These are phyloP conservation scores for Chrysanthemum makinoi DNA, from an alignment of 129 eudicot species.

Conservation along the genomic window DNA sequence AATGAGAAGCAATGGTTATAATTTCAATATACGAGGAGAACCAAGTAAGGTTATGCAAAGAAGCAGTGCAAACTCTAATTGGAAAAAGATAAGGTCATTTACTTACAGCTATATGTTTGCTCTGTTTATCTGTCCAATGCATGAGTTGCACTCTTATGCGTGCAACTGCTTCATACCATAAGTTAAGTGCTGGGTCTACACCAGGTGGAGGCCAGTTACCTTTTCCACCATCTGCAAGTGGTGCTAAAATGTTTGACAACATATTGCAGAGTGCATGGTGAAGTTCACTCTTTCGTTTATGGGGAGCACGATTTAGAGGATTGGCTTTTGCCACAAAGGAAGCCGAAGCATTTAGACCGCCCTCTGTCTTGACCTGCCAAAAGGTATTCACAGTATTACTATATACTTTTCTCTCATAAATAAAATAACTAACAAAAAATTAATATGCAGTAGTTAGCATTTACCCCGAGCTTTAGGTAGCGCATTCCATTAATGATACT, in stretches of 20 bases:
- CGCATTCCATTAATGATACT: conserved; percentile 98
- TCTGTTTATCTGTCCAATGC: conserved; percentile 98
- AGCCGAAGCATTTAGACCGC: conserved; percentile 92
- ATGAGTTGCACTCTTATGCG: conserved; percentile 78
- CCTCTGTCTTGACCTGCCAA: conserved; percentile 90
- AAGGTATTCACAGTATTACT: conserved; percentile 20
- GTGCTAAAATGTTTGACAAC: conserved; percentile 94
- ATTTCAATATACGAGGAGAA: not conserved
- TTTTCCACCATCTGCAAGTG: conserved; percentile 93
- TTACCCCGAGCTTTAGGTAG: conserved; percentile 96
- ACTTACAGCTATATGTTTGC: conserved; percentile 94
- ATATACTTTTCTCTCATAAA: not conserved
- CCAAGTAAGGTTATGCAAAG: not conserved
- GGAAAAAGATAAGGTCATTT: conserved; percentile 7
- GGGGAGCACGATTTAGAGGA: conserved; percentile 87
- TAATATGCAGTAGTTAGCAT: conserved; percentile 21
- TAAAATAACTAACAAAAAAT: not conserved
- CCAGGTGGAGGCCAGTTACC: conserved; percentile 98
- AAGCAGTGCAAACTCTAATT: not conserved
- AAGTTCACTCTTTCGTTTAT: conserved; percentile 96
- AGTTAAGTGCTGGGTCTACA: conserved; percentile 83
- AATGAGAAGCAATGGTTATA: not conserved
- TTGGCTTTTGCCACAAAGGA: conserved; percentile 98
- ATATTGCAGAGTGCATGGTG: conserved; percentile 94
- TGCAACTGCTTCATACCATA: conserved; percentile 98